Evolutionary conservation across 495 filamentous ascomycete species (phyloP).

Genomic region (Penicillium daleae): DNA sequence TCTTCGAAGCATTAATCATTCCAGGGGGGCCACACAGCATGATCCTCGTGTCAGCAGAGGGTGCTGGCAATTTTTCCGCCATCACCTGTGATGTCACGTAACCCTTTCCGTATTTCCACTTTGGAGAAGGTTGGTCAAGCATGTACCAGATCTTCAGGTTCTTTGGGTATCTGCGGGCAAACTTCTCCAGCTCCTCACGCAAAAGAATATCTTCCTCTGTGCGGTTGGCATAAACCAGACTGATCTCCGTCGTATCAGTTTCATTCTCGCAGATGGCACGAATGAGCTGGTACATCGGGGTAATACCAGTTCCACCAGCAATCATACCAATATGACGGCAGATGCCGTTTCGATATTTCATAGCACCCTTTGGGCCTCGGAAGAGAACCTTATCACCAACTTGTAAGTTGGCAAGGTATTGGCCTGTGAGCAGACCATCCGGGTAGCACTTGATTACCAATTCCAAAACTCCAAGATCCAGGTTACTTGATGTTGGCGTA

Average conservation of each 20-base stretch:
- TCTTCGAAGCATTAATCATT: conserved; percentile 44
- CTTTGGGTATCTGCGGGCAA: conserved; percentile 40
- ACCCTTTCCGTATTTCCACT: conserved; percentile 35
- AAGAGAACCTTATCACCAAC: conserved; percentile 46
- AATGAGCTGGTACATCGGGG: conserved; percentile 57
- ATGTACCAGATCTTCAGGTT: conserved; percentile 54
- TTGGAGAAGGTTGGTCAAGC: conserved; percentile 38
- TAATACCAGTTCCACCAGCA: conserved; percentile 50
- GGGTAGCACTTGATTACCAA: conserved; percentile 49
- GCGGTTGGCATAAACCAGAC: conserved; percentile 46
- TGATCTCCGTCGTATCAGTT: conserved; percentile 47
- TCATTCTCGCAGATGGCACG: conserved; percentile 51
- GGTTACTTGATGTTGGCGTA: conserved; percentile 49
- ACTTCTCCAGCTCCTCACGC: conserved; percentile 51
- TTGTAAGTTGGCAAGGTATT: conserved; percentile 43
- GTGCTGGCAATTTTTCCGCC: conserved; percentile 23
- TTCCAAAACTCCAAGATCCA: conserved; percentile 42
- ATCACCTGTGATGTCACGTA: conserved; percentile 33
- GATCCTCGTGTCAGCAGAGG: conserved; percentile 36
- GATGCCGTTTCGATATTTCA: conserved; percentile 39
- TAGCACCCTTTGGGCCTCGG: conserved; percentile 49
- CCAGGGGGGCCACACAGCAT: conserved; percentile 49
- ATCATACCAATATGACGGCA: conserved; percentile 46
- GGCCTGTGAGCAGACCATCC: conserved; percentile 41
- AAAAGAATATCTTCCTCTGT: conserved; percentile 41